These are phyloP conservation scores for Moesziomyces aphidis DNA, from an alignment of 1,284 basidiomycete genomes.

Conservation along the genomic window DNA sequence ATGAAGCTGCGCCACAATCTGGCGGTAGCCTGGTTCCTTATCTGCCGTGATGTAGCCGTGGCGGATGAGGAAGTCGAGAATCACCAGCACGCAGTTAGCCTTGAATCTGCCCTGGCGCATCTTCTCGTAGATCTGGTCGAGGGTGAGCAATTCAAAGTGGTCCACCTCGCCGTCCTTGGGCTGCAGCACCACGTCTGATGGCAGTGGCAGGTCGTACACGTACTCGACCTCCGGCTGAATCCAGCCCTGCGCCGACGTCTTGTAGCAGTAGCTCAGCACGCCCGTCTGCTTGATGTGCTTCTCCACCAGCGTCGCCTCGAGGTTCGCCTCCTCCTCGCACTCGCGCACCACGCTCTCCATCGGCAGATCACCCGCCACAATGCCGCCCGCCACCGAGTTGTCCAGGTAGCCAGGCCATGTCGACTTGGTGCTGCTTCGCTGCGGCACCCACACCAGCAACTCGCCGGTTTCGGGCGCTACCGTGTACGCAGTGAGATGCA, in stretches of 20 bases:
- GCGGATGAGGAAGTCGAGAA: slow-evolving; percentile 85
- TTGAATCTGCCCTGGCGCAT: slow-evolving; percentile 78
- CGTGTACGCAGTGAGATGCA: slow-evolving; percentile 77
- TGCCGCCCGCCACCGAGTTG: slow-evolving; percentile 71
- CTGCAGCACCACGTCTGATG: slow-evolving; percentile 72
- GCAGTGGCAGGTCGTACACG: slow-evolving; percentile 60
- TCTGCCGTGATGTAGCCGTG: slow-evolving; percentile 81
- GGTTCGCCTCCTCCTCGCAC: slow-evolving; percentile 89
- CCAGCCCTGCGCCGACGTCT: slow-evolving; percentile 74
- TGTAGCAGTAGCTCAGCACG: slow-evolving; percentile 71
- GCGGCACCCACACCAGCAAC: slow-evolving; percentile 83
- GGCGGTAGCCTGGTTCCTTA: slow-evolving; percentile 79
- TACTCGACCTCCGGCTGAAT: slow-evolving; percentile 67
- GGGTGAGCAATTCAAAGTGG: slow-evolving; percentile 75
- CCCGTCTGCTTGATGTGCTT: slow-evolving; percentile 71
- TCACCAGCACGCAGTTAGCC: slow-evolving; percentile 83
- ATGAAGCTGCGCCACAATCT: slow-evolving; percentile 79
- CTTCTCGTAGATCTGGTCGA: slow-evolving; percentile 55
- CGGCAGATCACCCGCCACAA: slow-evolving; percentile 77
- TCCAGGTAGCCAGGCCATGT: slow-evolving; percentile 73
- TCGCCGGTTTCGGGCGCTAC: slow-evolving; percentile 31
- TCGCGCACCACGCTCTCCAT: slow-evolving; percentile 89
- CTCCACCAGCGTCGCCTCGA: slow-evolving; percentile 76
- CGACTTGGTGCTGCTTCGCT: slow-evolving; percentile 83
- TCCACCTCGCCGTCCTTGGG: slow-evolving; percentile 94